A percentile compares a stretch with the other conserved stretches of the same genome.
Conservation (phyloP, 2,329 filamentous ascomycete genomes). For the Diaporthe sp. region DNA sequence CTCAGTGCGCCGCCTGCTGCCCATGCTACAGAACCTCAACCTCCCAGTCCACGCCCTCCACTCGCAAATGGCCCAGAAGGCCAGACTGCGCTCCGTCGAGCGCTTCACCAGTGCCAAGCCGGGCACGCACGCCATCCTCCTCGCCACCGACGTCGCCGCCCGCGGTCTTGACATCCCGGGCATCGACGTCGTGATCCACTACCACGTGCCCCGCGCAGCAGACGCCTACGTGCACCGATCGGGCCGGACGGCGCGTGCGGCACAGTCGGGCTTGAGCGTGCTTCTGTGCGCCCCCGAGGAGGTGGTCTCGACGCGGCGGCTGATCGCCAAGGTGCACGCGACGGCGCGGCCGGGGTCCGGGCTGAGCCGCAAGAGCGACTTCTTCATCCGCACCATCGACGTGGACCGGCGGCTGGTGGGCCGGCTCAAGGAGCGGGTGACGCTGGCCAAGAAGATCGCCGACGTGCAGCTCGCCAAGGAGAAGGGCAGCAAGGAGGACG, state of each 20-base stretch:
- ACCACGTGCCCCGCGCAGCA: constrained; percentile 91
- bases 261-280: constrained; percentile 83
- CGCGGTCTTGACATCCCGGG: constrained; percentile 93
- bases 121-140: constrained; percentile 74
- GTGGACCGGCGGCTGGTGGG: constrained; percentile 85
- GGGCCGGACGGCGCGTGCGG: constrained; percentile 90
- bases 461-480: constrained; percentile 89
- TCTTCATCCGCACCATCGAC: constrained; percentile 84
- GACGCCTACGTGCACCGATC: constrained; percentile 97
- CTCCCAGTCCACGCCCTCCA: constrained; percentile 85
- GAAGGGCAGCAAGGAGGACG: constrained; percentile 85
- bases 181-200: constrained; percentile 92
- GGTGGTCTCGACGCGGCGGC: constrained; percentile 83
- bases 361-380: constrained; percentile 63
- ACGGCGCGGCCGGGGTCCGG: constrained; percentile 57
- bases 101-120: constrained; percentile 79
- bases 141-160: constrained; percentile 94
- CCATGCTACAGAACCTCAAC: constrained; percentile 86
- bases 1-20: constrained; percentile 86
- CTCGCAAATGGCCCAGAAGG: constrained; percentile 96
- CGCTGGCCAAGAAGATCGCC: constrained; percentile 87
- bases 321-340: constrained; percentile 90
- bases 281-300: constrained; percentile 94
- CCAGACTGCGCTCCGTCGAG: constrained; percentile 91
- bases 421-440: constrained; percentile 82